Evolutionary conservation across 2,329 filamentous ascomycete species (phyloP), one percentile per base, ranked within the genome.

Genomic region (Aureobasidium mangrovei): DNA sequence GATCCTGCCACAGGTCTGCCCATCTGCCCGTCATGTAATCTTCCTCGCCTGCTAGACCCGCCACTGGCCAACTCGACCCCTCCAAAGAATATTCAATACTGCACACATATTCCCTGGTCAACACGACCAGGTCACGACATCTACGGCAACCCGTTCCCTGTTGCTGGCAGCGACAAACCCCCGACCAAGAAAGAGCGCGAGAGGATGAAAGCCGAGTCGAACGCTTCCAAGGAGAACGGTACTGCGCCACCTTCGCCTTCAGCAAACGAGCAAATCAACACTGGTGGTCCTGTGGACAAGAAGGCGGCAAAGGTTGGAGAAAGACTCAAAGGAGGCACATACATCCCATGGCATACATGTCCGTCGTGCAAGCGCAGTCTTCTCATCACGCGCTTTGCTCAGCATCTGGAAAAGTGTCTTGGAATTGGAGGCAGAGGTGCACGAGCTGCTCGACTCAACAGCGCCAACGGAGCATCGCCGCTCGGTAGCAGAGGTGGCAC

Each of bases 111-210:
- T 57, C 86, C 86, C 0, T 91, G 85, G 74, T 86, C 88, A 57
- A 81, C 87, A 61, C 84, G 86, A 66, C 76, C 82, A 2, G 85
- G 85, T 57, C 86, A 83, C 70, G 86, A 91, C 68, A 88, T 91
- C 60, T 90, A 90, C 69, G 86, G 85, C 48, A 88, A 90, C 69
- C 87, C 85, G 29, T 91, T 87, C 78, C 83, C 87, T 10, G 83
- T 82, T 18, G 84, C 85, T 26, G 57, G 57, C 5, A 80, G 80
- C 0, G 82, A 83, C 26, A 63, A 67, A 10, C 67, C 67, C 0
- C 79, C 85, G 57, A 86, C 85, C 57, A 87, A 86, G 73, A 89
- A 77, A 71, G 78, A 89, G 87, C 76, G 85, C 84, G 67, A 82
- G 83, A 67, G 82, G 80, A 73, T 81, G 27, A 63, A 64, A 43